Conservation (phyloP, 2,329 filamentous ascomycete species). For the Hansfordia pulvinata region DNA sequence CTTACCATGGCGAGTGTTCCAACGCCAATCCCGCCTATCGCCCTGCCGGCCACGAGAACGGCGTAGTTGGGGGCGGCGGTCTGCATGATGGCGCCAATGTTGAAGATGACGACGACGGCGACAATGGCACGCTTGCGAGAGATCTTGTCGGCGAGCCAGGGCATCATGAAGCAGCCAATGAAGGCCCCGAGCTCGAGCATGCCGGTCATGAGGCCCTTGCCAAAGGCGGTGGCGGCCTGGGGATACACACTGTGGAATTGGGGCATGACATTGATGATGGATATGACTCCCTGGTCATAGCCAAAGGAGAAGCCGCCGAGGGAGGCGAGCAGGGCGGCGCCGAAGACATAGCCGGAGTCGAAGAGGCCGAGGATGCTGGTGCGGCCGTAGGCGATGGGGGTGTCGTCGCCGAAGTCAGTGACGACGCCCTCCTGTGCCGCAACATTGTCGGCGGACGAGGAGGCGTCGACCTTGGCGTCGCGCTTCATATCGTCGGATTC, state of each 20-base stretch:
- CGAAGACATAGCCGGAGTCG: conserved; percentile 23
- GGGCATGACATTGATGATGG: conserved; percentile 27
- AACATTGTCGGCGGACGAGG: too few relatives aligned
- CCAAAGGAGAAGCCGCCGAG: conserved; percentile 32
- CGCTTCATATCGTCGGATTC: too few relatives aligned
- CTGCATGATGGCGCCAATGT: conserved; percentile 26
- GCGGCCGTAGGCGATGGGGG: neutral
- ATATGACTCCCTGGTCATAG: conserved; percentile 23
- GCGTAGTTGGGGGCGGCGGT: conserved; percentile 14
- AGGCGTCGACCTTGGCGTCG: too few relatives aligned
- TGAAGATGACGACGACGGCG: conserved; percentile 23
- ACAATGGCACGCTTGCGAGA: conserved; percentile 27
- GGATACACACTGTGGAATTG: conserved; percentile 26
- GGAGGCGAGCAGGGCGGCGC: conserved; percentile 25
- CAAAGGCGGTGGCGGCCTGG: conserved; percentile 18
- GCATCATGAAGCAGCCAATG: conserved; percentile 18
- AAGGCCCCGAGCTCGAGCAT: conserved; percentile 27
- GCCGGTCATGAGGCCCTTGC: conserved; percentile 25
- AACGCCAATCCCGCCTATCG: conserved; percentile 16
- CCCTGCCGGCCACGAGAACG: conserved; percentile 12
- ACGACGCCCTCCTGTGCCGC: too few relatives aligned
- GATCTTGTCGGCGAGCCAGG: conserved; percentile 23
- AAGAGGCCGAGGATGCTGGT: conserved; percentile 17
- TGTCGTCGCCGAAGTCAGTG: neutral
- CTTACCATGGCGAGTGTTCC: conserved; percentile 14